phyloP scores from a whole-genome alignment of 2,329 filamentous ascomycete genomes.

The Conoideocrella luteorostrata region DNA sequence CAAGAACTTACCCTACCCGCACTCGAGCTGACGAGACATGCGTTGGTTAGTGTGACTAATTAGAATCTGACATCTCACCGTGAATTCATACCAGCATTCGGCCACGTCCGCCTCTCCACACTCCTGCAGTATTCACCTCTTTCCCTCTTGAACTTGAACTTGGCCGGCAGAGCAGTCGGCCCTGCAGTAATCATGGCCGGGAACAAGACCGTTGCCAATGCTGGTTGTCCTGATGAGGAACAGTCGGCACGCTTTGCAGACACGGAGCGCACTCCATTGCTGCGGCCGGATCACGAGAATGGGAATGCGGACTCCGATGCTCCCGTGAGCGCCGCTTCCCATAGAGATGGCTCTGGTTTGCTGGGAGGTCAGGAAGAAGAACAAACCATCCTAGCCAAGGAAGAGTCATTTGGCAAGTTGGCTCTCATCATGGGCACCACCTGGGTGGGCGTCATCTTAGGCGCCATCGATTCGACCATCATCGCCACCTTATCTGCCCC shows the following conservation, averaged over 20 bases:
- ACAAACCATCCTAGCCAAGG: slow-evolving; percentile 39
- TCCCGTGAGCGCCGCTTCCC: background rate
- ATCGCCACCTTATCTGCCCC: slow-evolving; percentile 80
- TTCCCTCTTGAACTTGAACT: background rate
- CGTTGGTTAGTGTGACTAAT: too few relatives aligned
- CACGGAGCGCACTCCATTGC: slow-evolving; percentile 9
- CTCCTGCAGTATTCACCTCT: too few relatives aligned
- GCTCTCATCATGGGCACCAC: slow-evolving; percentile 48
- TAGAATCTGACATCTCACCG: too few relatives aligned
- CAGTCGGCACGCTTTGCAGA: background rate
- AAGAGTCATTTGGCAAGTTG: slow-evolving; percentile 42
- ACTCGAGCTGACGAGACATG: too few relatives aligned
- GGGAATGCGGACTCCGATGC: background rate
- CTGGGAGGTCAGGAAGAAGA: slow-evolving; percentile 30
- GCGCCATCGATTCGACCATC: slow-evolving; percentile 68
- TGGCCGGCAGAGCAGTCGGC: background rate
- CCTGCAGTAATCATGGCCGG: too few relatives aligned
- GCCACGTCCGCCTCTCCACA: background rate
- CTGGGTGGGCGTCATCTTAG: slow-evolving; percentile 57
- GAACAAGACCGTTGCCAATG: background rate
- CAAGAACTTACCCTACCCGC: too few relatives aligned
- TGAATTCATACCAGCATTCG: too few relatives aligned
- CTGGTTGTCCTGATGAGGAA: background rate
- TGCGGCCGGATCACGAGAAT: slow-evolving; percentile 1
- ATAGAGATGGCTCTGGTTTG: slow-evolving; percentile 11